Base-by-base conservation (phyloP, 169 alveolate genomes). In the Plasmodium gallinaceum region DNA sequence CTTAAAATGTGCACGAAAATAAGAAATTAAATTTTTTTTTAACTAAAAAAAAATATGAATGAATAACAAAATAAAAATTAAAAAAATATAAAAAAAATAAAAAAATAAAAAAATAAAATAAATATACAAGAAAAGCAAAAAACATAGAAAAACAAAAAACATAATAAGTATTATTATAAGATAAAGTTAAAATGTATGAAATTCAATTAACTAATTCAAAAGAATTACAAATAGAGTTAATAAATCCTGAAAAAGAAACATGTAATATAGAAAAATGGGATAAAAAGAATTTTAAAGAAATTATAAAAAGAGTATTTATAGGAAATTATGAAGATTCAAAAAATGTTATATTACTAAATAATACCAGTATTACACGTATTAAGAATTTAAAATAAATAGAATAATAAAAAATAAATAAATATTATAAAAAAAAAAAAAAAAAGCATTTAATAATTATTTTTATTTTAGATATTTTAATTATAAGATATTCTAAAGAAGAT, bases 261-360 rank as follows among this genome's bases (percentile, higher is more conserved):
- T n/a, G 20, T 20, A 22, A 75, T 66, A 52, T 10, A 32, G 24
- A 48, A 43, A 64, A 24, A 22, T 18, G 16, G 7, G 20, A 78
- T 64, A 78, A 65, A 64, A 64, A 69, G 57, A 60, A 69, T 37
- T 68, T 78, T 42, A 78, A 69, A 45, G 89, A 78, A 65, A 51
- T 78, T 16, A n/a, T 78, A 64, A 78, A 39, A 42, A 78, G 89
- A 43, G 89, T 78, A 32, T 78, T 64, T 22, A 43, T 78, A 16
- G 89, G 89, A 43, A 70, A 64, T 54, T 78, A 48, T n/a, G 89
- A 78, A 18, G 89, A 78, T 39, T 78, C 89, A 7, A 78, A 78
- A 58, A 78, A 78, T 60, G 46, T 66, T 51, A 16, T 78, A 42
- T 72, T 78, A 10, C 37, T 78, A 14, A 57, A 58, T 20, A 78